phyloP scores from a whole-genome alignment of 192 early-diverging fungal species.

The Thamnidium elegans region DNA sequence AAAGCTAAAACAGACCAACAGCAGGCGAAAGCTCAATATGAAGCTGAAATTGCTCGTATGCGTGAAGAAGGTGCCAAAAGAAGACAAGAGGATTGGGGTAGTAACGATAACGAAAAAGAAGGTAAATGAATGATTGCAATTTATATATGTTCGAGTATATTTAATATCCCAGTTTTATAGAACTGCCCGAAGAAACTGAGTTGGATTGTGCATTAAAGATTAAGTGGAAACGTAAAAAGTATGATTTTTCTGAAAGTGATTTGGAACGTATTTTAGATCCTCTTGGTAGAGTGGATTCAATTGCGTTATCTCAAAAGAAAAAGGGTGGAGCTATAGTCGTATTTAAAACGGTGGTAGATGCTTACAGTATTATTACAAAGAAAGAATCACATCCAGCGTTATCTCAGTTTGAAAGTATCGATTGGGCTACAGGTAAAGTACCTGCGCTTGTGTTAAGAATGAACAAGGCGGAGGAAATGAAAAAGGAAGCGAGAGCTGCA shows the following conservation, averaged over 20 bases:
- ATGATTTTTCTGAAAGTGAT: conserved; percentile 32
- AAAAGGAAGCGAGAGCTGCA: conserved; percentile 14
- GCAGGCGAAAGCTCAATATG: conserved; percentile 33
- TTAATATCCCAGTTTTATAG: background rate
- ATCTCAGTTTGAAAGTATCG: conserved; percentile 34
- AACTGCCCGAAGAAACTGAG: conserved; percentile 29
- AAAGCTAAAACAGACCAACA: conserved; percentile 41
- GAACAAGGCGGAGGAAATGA: conserved; percentile 19
- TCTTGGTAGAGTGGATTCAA: conserved; percentile 43
- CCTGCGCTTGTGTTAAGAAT: conserved; percentile 38
- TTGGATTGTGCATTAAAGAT: conserved; percentile 45
- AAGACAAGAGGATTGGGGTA: conserved; percentile 29
- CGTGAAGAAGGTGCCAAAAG: conserved; percentile 31
- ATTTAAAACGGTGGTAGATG: conserved; percentile 45
- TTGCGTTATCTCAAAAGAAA: conserved; percentile 40
- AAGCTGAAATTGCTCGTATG: conserved; percentile 41
- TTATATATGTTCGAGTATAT: background rate
- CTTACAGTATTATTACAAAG: conserved; percentile 38
- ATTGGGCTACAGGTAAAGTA: conserved; percentile 45
- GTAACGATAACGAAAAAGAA: conserved; percentile 20
- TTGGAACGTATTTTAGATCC: conserved; percentile 32
- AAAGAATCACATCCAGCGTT: conserved; percentile 33
- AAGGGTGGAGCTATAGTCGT: conserved; percentile 40
- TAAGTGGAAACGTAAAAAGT: conserved; percentile 51
- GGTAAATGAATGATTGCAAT: conserved; percentile 15